phyloP scores from a whole-genome alignment of 768 basidiomycete genomes.

The Pleurotus pulmonarius region DNA sequence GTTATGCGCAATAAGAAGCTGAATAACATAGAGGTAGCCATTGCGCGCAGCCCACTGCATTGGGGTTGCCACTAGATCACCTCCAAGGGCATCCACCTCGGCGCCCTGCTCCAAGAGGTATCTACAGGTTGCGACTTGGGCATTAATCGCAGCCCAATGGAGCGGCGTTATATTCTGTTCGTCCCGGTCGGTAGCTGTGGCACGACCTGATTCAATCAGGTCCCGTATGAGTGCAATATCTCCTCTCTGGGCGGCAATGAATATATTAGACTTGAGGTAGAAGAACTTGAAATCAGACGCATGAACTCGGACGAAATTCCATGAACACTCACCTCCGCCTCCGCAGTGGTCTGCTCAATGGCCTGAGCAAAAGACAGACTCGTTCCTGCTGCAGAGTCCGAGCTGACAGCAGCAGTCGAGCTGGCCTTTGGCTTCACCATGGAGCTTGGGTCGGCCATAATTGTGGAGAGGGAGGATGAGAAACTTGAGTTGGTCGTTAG shows the following conservation, averaged over 20 bases:
- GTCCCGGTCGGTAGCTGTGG: slow-evolving; percentile 76
- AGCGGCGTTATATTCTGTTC: slow-evolving; percentile 90
- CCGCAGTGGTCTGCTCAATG: slow-evolving; percentile 27
- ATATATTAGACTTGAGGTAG: slow-evolving; percentile 53
- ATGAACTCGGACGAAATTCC: not conserved
- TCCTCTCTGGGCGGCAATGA: slow-evolving; percentile 85
- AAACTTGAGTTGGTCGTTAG: not conserved
- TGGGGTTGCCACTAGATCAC: slow-evolving; percentile 91
- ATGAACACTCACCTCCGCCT: slow-evolving; percentile 33
- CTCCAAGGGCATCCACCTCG: slow-evolving; percentile 91
- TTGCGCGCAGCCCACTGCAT: slow-evolving; percentile 98
- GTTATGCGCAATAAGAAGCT: slow-evolving; percentile 82
- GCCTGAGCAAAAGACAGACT: slow-evolving; percentile 44
- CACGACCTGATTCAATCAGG: slow-evolving; percentile 69
- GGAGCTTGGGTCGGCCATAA: slow-evolving; percentile 32
- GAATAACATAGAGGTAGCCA: slow-evolving; percentile 94
- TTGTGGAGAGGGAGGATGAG: not conserved
- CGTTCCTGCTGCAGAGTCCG: slow-evolving; percentile 42
- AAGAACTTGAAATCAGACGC: not conserved
- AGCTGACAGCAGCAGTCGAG: slow-evolving; percentile 43
- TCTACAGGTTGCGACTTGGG: slow-evolving; percentile 84
- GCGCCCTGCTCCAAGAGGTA: slow-evolving; percentile 90
- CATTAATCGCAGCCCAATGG: slow-evolving; percentile 98
- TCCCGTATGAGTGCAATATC: slow-evolving; percentile 62
- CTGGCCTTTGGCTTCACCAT: slow-evolving; percentile 46